These are phyloP conservation scores for Fusarium scirpi DNA, from an alignment of 2,329 filamentous ascomycete genomes.

Conservation along the genomic window DNA sequence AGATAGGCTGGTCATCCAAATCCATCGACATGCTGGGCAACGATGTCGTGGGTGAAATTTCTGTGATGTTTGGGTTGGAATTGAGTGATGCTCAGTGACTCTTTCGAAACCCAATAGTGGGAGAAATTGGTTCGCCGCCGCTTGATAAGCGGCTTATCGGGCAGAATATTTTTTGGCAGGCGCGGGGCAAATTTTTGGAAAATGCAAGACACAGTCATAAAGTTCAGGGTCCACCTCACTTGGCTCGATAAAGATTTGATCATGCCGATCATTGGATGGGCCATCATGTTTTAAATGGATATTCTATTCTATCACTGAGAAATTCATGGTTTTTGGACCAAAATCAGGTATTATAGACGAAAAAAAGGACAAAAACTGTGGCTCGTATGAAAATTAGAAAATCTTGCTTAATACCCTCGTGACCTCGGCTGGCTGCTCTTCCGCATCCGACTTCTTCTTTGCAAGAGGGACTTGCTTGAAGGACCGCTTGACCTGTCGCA, in stretches of 20 bases:
- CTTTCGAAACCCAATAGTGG: constrained; percentile 40
- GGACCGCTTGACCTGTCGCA: constrained; percentile 53
- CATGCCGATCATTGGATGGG: constrained; percentile 30
- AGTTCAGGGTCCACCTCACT: constrained; percentile 40
- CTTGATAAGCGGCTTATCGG: constrained; percentile 55
- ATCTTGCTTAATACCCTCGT: constrained; percentile 73
- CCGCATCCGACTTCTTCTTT: constrained; percentile 58
- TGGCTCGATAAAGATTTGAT: constrained; percentile 16
- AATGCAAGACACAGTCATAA: constrained; percentile 29
- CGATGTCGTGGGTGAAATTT: constrained; percentile 26
- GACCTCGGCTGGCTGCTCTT: constrained; percentile 66
- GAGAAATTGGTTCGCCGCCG: constrained; percentile 55
- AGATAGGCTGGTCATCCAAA: constrained; percentile 57
- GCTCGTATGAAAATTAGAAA: constrained; percentile 58
- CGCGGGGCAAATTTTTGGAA: constrained; percentile 43
- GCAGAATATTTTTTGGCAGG: constrained; percentile 40
- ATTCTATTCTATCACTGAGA: constrained; percentile 3
- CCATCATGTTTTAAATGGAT: constrained; percentile 22
- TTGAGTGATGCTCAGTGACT: constrained; percentile 41
- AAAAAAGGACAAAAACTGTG: constrained; percentile 11
- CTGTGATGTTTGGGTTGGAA: constrained; percentile 34
- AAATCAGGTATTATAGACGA: constrained; percentile 24
- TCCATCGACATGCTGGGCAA: constrained; percentile 57
- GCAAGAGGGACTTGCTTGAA: constrained; percentile 76
- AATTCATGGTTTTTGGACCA: constrained; percentile 12